Conservation (phyloP, 2,329 filamentous ascomycete genomes). For the Celoporthe dispersa region DNA sequence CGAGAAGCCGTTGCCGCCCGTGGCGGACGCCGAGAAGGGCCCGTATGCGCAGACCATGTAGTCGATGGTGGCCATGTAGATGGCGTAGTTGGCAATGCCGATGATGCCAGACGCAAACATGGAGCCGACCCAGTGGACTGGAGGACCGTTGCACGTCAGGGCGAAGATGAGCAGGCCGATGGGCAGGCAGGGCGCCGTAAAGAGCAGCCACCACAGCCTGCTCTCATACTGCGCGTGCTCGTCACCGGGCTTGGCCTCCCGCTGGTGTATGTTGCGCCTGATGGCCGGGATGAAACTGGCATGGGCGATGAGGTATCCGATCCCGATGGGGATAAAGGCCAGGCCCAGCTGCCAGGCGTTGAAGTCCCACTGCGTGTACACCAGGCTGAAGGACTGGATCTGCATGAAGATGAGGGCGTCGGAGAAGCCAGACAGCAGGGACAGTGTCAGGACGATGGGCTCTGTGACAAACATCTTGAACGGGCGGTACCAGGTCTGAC, state of each 20-base stretch:
- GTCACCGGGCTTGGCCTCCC: conserved; percentile 53
- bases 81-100: conserved; percentile 70
- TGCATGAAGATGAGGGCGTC: conserved; percentile 81
- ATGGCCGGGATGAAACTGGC: conserved; percentile 62
- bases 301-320: conserved; percentile 70
- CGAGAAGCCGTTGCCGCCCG: conserved; percentile 75
- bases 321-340: conserved; percentile 66
- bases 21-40: conserved; percentile 73
- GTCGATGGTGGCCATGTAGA: conserved; percentile 77
- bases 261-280: conserved; percentile 55
- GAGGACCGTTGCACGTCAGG: conserved; percentile 67
- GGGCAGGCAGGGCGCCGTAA: conserved; percentile 61
- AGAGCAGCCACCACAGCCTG: conserved; percentile 68
- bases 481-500: conserved; percentile 63
- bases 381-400: conserved; percentile 70
- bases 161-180: conserved; percentile 74
- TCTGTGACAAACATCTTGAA: conserved; percentile 77
- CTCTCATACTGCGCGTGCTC: conserved; percentile 71
- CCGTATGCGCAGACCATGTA: conserved; percentile 80
- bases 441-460: conserved; percentile 73
- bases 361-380: conserved; percentile 72
- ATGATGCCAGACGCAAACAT: conserved; percentile 69
- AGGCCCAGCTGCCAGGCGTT: conserved; percentile 59
- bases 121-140: conserved; percentile 69
- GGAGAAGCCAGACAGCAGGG: conserved; percentile 72